Conservation (phyloP, 2,329 filamentous ascomycete genomes). For the Apiospora phragmitis region DNA sequence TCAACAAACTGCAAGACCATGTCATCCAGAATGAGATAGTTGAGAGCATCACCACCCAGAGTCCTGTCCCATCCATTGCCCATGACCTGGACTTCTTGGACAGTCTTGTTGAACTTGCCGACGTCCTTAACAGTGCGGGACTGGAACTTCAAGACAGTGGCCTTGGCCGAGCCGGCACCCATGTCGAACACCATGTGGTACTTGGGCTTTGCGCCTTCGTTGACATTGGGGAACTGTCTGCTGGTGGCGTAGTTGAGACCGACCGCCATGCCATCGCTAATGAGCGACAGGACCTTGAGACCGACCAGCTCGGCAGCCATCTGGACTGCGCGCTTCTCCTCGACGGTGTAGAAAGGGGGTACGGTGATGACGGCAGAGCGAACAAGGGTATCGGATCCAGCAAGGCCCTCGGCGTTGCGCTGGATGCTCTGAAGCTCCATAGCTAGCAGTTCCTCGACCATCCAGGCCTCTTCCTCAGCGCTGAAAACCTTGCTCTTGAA, state of each 20-base stretch:
- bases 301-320: constrained; percentile 86
- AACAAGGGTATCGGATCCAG: constrained; percentile 72
- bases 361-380: constrained; percentile 86
- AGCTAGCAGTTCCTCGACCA: constrained; percentile 89
- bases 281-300: constrained; percentile 78
- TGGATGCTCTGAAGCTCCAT: constrained; percentile 95
- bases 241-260: constrained; percentile 93
- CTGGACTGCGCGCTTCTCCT: constrained; percentile 85
- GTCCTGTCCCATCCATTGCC: constrained; percentile 87
- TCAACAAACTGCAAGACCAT: constrained; percentile 80
- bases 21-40: constrained; percentile 83
- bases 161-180: constrained; percentile 92
- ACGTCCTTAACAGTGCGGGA: constrained; percentile 86
- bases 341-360: constrained; percentile 84
- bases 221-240: constrained; percentile 83
- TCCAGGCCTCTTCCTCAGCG: constrained; percentile 64
- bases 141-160: constrained; percentile 87
- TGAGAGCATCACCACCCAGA: constrained; percentile 87
- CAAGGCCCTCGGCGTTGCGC: constrained; percentile 81
- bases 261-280: constrained; percentile 90
- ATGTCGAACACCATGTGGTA: constrained; percentile 95
- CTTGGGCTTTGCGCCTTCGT: constrained; percentile 82
- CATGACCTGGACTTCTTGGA: constrained; percentile 91
- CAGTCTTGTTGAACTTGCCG: constrained; percentile 91
- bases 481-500: constrained; percentile 75